Evolutionary conservation across 2,329 filamentous ascomycete genomes (phyloP), one percentile per base, ranked within the genome.

Genomic region (Lecanoromycetidae sp.): DNA sequence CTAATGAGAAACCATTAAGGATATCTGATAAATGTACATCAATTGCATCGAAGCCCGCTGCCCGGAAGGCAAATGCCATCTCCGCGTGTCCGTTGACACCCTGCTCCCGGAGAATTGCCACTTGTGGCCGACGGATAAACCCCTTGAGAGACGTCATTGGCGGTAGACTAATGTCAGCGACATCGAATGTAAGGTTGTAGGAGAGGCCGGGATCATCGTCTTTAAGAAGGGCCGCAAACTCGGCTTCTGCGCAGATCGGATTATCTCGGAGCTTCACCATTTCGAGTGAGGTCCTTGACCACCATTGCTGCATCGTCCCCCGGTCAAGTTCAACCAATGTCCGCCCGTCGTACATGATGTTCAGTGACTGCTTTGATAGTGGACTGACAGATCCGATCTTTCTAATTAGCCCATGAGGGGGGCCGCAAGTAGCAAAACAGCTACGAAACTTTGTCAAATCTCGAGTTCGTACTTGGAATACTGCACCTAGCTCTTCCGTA

Each of bases 1-100:
- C 74, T 7, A 98, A 79, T 0, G 85, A 87, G 52, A 85, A 82
- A 9, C 78, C 79, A 20, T 86, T 79, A 47, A 96, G 80, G 40
- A 83, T 74, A 58, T 96, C 90, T 3, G 84, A 91, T 91, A 98
- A 96, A 72, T 95, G 90, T 1, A 96, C 82, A 60, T 98, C 90
- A 38, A 96, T 77, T 12, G 88, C 79, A 41, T 87, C 82, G 19
- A 49, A 49, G 2, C 42, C 34, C 35, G 91, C 90, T 29, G 80
- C 80, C 55, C 83, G 80, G 74, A 96, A 96, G 40, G 88, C 87
- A 60, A 94, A 96, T 1, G 91, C 91, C 86, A 98, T 94, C 65
- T 98, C 91, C n/a, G 87, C 81, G 58, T 95, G 79, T 34, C 88
- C 86, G 67, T 98, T 96, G 56, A 94, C 86, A 62, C 91, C 91